These are phyloP conservation scores for Lenzites betulinus DNA, from an alignment of 768 basidiomycete genomes.

Conservation along the genomic window DNA sequence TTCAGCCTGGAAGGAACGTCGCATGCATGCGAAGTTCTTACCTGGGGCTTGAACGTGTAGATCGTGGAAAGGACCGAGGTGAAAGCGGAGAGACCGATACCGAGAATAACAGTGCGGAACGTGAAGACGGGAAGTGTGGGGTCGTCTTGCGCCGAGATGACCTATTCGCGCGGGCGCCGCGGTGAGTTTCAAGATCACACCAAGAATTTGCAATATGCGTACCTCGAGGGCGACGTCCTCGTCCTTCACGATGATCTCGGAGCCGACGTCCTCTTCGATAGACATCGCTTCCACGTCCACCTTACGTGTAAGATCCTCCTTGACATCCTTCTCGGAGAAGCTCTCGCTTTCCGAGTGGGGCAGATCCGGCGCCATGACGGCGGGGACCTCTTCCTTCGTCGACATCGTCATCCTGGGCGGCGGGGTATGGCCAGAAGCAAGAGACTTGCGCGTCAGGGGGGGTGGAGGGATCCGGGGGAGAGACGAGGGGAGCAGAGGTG, in stretches of 20 bases:
- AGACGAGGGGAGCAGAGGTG: neutral
- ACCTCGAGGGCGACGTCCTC: constrained; percentile 49
- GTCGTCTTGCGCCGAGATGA: constrained; percentile 52
- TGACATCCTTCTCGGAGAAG: constrained; percentile 20
- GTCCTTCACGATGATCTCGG: constrained; percentile 40
- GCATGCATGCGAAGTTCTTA: neutral
- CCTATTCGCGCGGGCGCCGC: constrained; percentile 29
- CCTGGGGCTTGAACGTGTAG: constrained; percentile 41
- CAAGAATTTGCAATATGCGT: neutral
- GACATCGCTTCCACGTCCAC: constrained; percentile 20
- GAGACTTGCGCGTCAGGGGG: neutral
- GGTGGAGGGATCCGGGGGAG: neutral
- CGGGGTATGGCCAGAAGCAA: neutral
- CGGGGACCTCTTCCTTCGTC: neutral
- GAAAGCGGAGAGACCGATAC: constrained; percentile 51
- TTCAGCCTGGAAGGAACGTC: too few species aligned
- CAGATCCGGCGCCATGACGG: constrained; percentile 10
- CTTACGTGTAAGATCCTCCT: constrained; percentile 17
- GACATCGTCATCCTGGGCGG: neutral
- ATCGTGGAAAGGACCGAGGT: constrained; percentile 41
- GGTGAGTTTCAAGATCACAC: neutral
- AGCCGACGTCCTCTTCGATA: constrained; percentile 24
- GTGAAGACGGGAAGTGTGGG: constrained; percentile 50
- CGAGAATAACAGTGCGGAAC: constrained; percentile 50
- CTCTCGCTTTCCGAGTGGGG: constrained; percentile 8